phyloP scores from a whole-genome alignment of 768 basidiomycete genomes.

The Tylopilus felleus region DNA sequence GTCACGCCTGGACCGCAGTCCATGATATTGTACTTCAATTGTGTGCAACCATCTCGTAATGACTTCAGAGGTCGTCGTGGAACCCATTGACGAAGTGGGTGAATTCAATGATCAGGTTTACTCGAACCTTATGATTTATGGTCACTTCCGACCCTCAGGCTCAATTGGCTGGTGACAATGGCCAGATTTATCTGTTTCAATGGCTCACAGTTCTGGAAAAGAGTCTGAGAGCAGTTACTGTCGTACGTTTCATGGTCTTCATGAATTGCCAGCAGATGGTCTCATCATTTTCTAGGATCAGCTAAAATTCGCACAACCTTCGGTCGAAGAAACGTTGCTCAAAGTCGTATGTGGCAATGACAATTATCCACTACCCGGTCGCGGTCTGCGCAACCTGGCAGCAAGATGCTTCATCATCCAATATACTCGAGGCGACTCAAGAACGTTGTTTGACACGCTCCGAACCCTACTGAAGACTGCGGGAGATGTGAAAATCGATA shows the following conservation, averaged over 20 bases:
- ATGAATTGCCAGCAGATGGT: background rate
- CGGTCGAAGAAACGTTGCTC: conserved; percentile 60
- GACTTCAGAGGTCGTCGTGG: conserved; percentile 25
- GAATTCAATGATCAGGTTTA: background rate
- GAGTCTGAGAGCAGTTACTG: conserved; percentile 44
- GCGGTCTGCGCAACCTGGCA: conserved; percentile 76
- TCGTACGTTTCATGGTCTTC: conserved; percentile 42
- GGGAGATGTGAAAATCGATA: conserved; percentile 69
- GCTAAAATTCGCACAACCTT: conserved; percentile 60
- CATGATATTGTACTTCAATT: background rate
- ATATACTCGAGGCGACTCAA: conserved; percentile 78
- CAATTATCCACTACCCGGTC: conserved; percentile 79
- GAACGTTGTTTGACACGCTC: conserved; percentile 83
- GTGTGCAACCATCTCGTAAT: conserved; percentile 17
- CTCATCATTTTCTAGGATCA: conserved; percentile 46
- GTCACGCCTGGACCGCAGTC: background rate
- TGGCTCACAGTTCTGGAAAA: conserved; percentile 73
- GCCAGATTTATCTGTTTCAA: conserved; percentile 79
- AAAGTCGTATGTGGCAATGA: conserved; percentile 64
- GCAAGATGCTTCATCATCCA: conserved; percentile 72
- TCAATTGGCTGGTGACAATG: conserved; percentile 68
- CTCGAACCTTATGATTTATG: conserved; percentile 8
- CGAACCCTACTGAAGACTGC: conserved; percentile 74
- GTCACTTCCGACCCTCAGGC: conserved; percentile 40
- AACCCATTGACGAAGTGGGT: conserved; percentile 33